Percentiles rank a stretch among this genome's conserved stretches.
phyloP scores from a whole-genome alignment of 2,329 filamentous ascomycete genomes.

The Alternaria sp. region DNA sequence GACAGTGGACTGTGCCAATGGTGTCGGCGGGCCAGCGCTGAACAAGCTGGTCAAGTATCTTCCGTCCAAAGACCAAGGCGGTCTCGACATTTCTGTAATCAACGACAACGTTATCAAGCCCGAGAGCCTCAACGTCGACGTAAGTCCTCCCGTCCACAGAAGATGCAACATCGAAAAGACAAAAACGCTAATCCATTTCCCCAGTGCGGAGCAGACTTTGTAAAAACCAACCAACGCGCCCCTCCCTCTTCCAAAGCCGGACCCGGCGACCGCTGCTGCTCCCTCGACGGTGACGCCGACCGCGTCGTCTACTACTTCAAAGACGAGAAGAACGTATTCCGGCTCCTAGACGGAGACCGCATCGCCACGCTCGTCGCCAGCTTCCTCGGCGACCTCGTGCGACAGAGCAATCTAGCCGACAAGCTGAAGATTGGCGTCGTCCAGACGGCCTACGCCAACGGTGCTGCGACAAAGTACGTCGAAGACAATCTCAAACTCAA shows the following conservation, averaged over 20 bases:
- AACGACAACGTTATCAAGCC: conserved; percentile 94
- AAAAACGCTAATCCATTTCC: too few relatives aligned
- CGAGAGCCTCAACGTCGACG: conserved; percentile 86
- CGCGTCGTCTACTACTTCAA: conserved; percentile 94
- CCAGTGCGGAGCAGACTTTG: conserved; percentile 92
- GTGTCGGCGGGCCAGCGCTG: conserved; percentile 92
- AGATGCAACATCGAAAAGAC: too few relatives aligned
- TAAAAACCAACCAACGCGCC: conserved; percentile 95
- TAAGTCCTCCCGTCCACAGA: conserved; percentile 53
- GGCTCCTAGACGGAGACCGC: conserved; percentile 93
- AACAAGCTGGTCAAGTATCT: conserved; percentile 85
- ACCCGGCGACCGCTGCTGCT: conserved; percentile 81
- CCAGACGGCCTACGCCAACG: conserved; percentile 98
- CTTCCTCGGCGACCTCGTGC: conserved; percentile 89
- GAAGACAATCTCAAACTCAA: conserved; percentile 86
- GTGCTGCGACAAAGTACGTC: conserved; percentile 91
- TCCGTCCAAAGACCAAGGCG: conserved; percentile 67
- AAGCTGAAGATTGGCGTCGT: conserved; percentile 92
- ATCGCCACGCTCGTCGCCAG: conserved; percentile 94
- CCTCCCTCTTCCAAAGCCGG: conserved; percentile 82
- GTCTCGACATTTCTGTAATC: conserved; percentile 82
- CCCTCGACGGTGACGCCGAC: conserved; percentile 94
- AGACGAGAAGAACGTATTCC: conserved; percentile 82
- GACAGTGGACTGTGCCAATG: conserved; percentile 94
- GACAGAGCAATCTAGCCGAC: conserved; percentile 70